Evolutionary conservation across 1,284 basidiomycete genomes (phyloP).

Genomic region (Exobasidium rhododendri): DNA sequence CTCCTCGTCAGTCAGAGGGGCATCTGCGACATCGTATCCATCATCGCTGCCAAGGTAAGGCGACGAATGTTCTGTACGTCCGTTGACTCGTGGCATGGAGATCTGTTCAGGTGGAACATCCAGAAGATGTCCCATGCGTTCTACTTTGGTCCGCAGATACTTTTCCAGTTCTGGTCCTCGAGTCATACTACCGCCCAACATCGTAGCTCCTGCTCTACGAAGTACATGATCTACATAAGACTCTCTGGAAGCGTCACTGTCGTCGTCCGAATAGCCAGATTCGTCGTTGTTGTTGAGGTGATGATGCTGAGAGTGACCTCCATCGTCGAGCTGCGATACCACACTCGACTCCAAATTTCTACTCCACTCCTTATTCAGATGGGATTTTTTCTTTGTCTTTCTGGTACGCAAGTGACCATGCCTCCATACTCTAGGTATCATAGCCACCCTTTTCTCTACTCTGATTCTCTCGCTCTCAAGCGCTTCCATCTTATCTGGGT

Average conservation of each 20-base stretch:
- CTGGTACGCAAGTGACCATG: neutral
- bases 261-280: constrained; percentile 17
- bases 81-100: neutral
- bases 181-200: constrained; percentile 77
- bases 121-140: constrained; percentile 93
- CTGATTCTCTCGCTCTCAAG: constrained; percentile 76
- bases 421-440: constrained; percentile 90
- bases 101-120: constrained; percentile 59
- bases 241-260: constrained; percentile 16
- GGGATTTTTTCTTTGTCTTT: neutral
- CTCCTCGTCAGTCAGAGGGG: constrained; percentile 1
- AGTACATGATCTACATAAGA: constrained; percentile 55
- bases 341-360: constrained; percentile 8
- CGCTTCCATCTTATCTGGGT: constrained; percentile 92
- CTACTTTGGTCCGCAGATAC: constrained; percentile 91
- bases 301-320: neutral
- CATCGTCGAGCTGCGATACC: constrained; percentile 8
- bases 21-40: neutral
- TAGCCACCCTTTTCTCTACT: constrained; percentile 80
- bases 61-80: neutral
- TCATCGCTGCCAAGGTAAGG: neutral
- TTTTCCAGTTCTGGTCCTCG: constrained; percentile 85
- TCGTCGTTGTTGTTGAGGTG: neutral
- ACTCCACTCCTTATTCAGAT: neutral
- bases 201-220: constrained; percentile 68